These are phyloP conservation scores for Podosphaera leucotricha DNA, from an alignment of 2,329 filamentous ascomycete genomes.

Conservation along the genomic window DNA sequence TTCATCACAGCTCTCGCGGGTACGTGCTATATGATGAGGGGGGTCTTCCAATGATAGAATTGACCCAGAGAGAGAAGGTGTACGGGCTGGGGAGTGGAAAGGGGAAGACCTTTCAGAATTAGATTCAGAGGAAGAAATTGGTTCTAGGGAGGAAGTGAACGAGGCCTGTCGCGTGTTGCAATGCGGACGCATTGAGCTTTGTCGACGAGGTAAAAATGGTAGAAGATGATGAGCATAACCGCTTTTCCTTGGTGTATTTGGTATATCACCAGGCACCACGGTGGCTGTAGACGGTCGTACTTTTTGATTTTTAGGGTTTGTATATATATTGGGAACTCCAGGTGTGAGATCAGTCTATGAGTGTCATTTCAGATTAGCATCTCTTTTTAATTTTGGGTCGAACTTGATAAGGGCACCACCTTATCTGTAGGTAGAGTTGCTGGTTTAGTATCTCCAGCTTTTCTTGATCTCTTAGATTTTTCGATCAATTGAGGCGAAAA, in stretches of 20 bases:
- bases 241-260: slow-evolving; percentile 18
- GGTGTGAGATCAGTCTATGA: slow-evolving; percentile 13
- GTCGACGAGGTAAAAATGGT: slow-evolving; percentile 18
- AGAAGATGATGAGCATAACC: slow-evolving; percentile 15
- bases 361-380: slow-evolving; percentile 2
- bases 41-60: slow-evolving; percentile 16
- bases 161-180: slow-evolving; percentile 19
- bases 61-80: slow-evolving; percentile 15
- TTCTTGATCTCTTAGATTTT: slow-evolving; percentile 48
- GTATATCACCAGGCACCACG: slow-evolving; percentile 26
- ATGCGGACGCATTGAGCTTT: slow-evolving; percentile 20
- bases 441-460: slow-evolving; percentile 37
- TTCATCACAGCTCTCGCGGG: slow-evolving; percentile 49
- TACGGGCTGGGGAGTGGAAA: slow-evolving; percentile 14
- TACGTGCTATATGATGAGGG: slow-evolving; percentile 21
- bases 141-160: slow-evolving; percentile 20
- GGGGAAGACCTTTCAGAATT: slow-evolving; percentile 14
- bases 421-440: slow-evolving; percentile 42
- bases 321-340: slow-evolving; percentile 15
- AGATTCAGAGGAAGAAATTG: slow-evolving; percentile 14
- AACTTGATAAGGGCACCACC: slow-evolving; percentile 33
- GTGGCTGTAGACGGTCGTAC: slow-evolving; percentile 7
- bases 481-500: slow-evolving; percentile 68
- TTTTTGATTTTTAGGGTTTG: slow-evolving; percentile 11
- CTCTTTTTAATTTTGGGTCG: background rate